Percentiles rank a stretch among this genome's conserved stretches.
phyloP scores from a whole-genome alignment of 2,329 filamentous ascomycete species.

The Acephala macrosclerotiorum region DNA sequence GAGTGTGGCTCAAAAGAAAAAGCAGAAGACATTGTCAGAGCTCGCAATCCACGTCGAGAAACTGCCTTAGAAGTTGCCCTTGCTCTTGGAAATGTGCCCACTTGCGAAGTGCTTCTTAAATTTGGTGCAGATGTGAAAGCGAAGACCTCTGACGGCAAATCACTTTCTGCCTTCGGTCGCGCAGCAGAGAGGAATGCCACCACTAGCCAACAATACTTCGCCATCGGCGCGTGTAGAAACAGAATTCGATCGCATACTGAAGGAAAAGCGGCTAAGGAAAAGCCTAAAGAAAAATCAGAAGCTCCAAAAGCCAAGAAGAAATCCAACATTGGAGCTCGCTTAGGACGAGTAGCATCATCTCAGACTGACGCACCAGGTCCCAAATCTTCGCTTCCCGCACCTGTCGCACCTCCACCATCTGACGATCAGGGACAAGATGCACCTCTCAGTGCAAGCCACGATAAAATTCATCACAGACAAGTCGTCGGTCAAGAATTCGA shows the following conservation, averaged over 20 bases:
- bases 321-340: neutral
- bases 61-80: constrained; percentile 2
- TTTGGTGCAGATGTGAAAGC: constrained; percentile 2
- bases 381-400: too few species aligned
- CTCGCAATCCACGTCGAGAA: neutral
- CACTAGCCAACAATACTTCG: neutral
- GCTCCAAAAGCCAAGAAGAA: neutral
- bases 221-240: neutral
- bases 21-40: neutral
- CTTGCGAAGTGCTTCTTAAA: neutral
- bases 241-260: neutral
- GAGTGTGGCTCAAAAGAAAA: neutral
- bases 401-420: neutral
- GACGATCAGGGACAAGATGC: neutral
- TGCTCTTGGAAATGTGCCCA: neutral
- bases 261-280: neutral
- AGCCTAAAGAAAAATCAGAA: neutral
- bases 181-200: neutral
- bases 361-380: neutral
- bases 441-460: neutral
- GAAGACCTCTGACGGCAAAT: neutral
- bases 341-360: neutral
- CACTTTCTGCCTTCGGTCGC: constrained; percentile 1
- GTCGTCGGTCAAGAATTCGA: neutral
- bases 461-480: neutral